Percentiles rank a stretch among this genome's conserved stretches.
Evolutionary conservation across 1,139 yeast species (phyloP).

Genomic region (Taphrina sp.): DNA sequence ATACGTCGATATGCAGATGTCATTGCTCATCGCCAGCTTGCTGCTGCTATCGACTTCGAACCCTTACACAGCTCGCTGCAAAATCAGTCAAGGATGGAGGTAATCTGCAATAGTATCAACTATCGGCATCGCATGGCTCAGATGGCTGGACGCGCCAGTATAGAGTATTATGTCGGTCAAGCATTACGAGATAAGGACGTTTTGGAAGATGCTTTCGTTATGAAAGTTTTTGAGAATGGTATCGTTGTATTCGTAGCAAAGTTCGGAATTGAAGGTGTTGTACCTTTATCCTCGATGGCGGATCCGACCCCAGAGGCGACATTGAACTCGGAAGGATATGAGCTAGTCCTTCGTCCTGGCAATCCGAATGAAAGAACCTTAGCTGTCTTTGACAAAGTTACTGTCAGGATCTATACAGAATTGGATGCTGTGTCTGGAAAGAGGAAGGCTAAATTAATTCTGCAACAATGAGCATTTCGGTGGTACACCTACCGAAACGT

Average conservation of each 20-base stretch:
- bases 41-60: conserved; percentile 95
- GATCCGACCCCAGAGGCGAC: conserved; percentile 63
- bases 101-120: conserved; percentile 84
- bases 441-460: conserved; percentile 62
- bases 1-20: conserved; percentile 97
- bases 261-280: conserved; percentile 89
- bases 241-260: conserved; percentile 94
- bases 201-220: conserved; percentile 83
- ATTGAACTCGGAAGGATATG: conserved; percentile 76
- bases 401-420: conserved; percentile 75
- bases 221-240: conserved; percentile 91
- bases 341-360: conserved; percentile 55
- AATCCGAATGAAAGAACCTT: conserved; percentile 47
- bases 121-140: conserved; percentile 96
- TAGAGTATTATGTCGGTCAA: conserved; percentile 97
- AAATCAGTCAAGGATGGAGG: conserved; percentile 86
- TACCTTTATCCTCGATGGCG: conserved; percentile 70
- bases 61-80: conserved; percentile 76
- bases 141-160: conserved; percentile 97
- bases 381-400: conserved; percentile 80
- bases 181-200: conserved; percentile 76
- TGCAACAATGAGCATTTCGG: background rate
- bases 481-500: too few species aligned
- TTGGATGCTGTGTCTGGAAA: conserved; percentile 88
- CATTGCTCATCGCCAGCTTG: conserved; percentile 94